Conservation (phyloP, 2,329 filamentous ascomycete species). For the Phaeomoniella chlamydospora region DNA sequence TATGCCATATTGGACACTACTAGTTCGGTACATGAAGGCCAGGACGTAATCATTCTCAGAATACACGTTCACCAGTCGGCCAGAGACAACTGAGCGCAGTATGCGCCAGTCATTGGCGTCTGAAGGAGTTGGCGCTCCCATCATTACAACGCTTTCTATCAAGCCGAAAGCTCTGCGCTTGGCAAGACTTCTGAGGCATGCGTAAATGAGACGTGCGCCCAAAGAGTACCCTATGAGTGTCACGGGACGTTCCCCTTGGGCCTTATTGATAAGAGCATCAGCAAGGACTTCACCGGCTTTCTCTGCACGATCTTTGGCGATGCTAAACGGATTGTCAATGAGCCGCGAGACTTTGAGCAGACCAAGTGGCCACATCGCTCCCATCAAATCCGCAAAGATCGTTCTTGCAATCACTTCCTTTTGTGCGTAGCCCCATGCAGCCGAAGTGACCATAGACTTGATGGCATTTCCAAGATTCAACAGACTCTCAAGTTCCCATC, state of each 20-base stretch:
- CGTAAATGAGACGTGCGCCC: constrained; percentile 68
- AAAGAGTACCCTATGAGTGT: constrained; percentile 71
- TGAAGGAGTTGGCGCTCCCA: constrained; percentile 67
- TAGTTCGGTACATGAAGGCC: constrained; percentile 74
- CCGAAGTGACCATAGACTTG: constrained; percentile 60
- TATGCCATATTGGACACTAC: constrained; percentile 67
- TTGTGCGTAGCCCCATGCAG: constrained; percentile 67
- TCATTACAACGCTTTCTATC: constrained; percentile 68
- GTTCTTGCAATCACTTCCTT: constrained; percentile 61
- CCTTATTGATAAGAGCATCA: constrained; percentile 66
- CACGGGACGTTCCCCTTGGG: constrained; percentile 69
- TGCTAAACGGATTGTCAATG: constrained; percentile 69
- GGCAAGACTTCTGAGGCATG: constrained; percentile 63
- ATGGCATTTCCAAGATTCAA: constrained; percentile 66
- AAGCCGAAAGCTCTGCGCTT: constrained; percentile 70
- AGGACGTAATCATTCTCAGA: constrained; percentile 79
- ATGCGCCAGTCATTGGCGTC: constrained; percentile 58
- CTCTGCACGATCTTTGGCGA: constrained; percentile 61
- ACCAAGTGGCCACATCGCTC: constrained; percentile 56
- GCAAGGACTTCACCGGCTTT: constrained; percentile 70
- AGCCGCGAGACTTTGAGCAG: constrained; percentile 52
- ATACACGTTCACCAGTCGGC: constrained; percentile 75
- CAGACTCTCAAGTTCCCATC: constrained; percentile 70
- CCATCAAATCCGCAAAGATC: constrained; percentile 51
- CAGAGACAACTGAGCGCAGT: constrained; percentile 64